These are phyloP conservation scores for Suhomyces bribrorum DNA, from an alignment of 1,139 yeast genomes.

Conservation along the genomic window DNA sequence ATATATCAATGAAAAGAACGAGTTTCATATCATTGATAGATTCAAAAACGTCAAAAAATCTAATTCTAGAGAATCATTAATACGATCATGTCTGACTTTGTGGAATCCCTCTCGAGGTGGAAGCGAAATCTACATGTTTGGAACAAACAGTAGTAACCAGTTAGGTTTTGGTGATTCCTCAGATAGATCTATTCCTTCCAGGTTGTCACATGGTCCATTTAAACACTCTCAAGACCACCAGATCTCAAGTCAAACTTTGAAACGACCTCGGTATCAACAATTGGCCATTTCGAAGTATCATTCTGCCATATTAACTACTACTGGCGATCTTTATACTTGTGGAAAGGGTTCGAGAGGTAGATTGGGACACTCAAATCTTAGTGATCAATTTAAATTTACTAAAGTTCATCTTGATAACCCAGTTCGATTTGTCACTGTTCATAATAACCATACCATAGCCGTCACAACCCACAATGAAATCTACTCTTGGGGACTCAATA, in stretches of 20 bases:
- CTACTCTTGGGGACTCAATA: slow-evolving; percentile 79
- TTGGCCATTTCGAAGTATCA: slow-evolving; percentile 66
- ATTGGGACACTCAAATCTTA: slow-evolving; percentile 53
- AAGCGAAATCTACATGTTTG: slow-evolving; percentile 62
- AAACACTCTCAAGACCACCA: slow-evolving; percentile 3
- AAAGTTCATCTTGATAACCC: slow-evolving; percentile 33
- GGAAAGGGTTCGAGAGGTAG: slow-evolving; percentile 77
- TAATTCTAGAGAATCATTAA: slow-evolving; percentile 6
- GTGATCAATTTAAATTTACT: slow-evolving; percentile 40
- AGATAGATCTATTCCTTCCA: slow-evolving; percentile 46
- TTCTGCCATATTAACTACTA: slow-evolving; percentile 58
- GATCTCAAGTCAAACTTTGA: slow-evolving; percentile 19
- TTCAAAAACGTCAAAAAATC: slow-evolving; percentile 15
- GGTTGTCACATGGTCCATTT: slow-evolving; percentile 26
- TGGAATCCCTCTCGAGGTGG: slow-evolving; percentile 52
- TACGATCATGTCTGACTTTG: slow-evolving; percentile 10
- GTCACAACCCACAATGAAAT: slow-evolving; percentile 54
- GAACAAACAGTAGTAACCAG: slow-evolving; percentile 65
- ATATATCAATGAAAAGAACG: slow-evolving; percentile 37
- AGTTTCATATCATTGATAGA: slow-evolving; percentile 26
- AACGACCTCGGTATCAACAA: slow-evolving; percentile 44
- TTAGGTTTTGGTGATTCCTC: slow-evolving; percentile 71
- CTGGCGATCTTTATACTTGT: slow-evolving; percentile 55
- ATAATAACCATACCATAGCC: slow-evolving; percentile 66
- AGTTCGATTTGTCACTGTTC: slow-evolving; percentile 44